Evolutionary conservation across 257 asterid genomes (phyloP).

Genomic region (Paraleonurus japonicus): DNA sequence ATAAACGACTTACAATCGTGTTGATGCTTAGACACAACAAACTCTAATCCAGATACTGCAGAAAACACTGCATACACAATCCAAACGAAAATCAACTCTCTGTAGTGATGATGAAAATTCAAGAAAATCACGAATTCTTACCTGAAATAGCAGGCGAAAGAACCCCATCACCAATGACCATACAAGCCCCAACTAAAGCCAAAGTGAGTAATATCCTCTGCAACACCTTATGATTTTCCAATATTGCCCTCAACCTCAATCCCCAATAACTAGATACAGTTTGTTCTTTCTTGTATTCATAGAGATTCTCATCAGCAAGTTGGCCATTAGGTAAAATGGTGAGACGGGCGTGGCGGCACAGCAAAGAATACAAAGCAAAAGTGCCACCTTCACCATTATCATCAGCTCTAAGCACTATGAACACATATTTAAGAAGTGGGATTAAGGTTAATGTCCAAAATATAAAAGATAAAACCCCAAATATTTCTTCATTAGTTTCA

Average conservation of each 20-base stretch:
- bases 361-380: background rate
- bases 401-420: background rate
- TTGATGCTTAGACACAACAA: background rate
- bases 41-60: background rate
- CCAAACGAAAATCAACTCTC: background rate
- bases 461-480: background rate
- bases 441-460: background rate
- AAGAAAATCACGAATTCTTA: background rate
- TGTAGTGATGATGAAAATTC: background rate
- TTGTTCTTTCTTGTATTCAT: background rate
- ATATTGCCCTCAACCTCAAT: background rate
- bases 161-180: background rate
- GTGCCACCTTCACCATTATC: background rate
- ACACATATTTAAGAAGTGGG: background rate
- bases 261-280: background rate
- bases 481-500: background rate
- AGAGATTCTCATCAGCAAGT: background rate
- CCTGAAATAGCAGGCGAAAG: background rate
- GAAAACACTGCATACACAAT: background rate
- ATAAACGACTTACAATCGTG: background rate
- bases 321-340: background rate
- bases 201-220: background rate
- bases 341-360: background rate
- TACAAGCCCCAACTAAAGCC: background rate
- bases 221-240: background rate